phyloP scores from a whole-genome alignment of 192 early-diverging fungal species.

The Mortierella hygrophila region DNA sequence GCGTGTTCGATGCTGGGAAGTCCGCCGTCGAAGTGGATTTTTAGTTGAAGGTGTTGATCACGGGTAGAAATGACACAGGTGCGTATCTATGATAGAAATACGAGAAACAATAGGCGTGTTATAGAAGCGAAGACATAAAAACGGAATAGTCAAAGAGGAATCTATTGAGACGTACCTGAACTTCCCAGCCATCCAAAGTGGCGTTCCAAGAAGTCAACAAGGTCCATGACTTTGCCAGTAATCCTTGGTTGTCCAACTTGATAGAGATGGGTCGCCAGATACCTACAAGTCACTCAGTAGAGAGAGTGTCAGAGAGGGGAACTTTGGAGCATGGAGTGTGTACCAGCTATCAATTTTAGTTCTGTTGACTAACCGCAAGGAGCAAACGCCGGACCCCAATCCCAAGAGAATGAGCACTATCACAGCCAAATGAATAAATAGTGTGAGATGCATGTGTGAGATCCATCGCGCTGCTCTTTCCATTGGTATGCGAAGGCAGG shows the following conservation, averaged over 20 bases:
- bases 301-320: background rate
- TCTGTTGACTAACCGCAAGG: conserved; percentile 30
- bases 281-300: background rate
- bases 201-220: background rate
- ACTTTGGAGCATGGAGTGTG: background rate
- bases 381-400: conserved; percentile 52
- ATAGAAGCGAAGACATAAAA: background rate
- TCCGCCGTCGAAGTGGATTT: background rate
- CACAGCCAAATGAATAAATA: background rate
- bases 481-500: background rate
- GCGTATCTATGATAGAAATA: background rate
- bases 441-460: background rate
- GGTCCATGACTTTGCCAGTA: conserved; percentile 19
- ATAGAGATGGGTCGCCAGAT: conserved; percentile 51
- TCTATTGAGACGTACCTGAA: conserved; percentile 10
- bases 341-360: background rate
- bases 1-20: background rate
- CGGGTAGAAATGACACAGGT: background rate
- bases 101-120: background rate
- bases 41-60: background rate
- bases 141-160: too few species aligned
- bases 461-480: background rate
- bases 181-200: conserved; percentile 8
- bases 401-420: conserved; percentile 54
- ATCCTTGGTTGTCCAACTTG: conserved; percentile 9